Percentiles rank a stretch among this genome's conserved stretches.
These are phyloP conservation scores for Zygosaccharomyces siamensis DNA, from an alignment of 805 yeast genomes.

Conservation along the genomic window DNA sequence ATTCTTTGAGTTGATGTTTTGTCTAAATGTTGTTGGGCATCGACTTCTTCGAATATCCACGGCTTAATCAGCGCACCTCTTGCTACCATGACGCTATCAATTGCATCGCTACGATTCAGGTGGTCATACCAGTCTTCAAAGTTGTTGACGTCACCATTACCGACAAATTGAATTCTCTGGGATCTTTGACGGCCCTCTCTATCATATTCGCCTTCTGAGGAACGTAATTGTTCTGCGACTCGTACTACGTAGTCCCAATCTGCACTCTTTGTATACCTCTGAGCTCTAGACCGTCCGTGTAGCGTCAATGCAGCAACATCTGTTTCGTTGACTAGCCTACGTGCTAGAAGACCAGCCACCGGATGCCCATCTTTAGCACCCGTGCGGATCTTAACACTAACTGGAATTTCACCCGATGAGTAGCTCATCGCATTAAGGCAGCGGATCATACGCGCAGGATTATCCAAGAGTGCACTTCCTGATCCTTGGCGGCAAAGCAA, in stretches of 20 bases:
- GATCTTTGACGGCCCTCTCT: slow-evolving; percentile 59
- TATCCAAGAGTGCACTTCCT: slow-evolving; percentile 89
- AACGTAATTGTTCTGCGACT: slow-evolving; percentile 64
- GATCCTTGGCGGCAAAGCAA: slow-evolving; percentile 90
- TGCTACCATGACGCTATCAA: slow-evolving; percentile 95
- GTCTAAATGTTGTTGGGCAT: slow-evolving; percentile 82
- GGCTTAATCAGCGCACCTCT: slow-evolving; percentile 97
- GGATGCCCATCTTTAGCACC: slow-evolving; percentile 84
- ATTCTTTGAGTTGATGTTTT: slow-evolving; percentile 87
- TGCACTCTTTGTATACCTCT: slow-evolving; percentile 84
- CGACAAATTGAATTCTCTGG: slow-evolving; percentile 74
- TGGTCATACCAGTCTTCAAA: slow-evolving; percentile 85
- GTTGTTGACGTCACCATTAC: slow-evolving; percentile 90
- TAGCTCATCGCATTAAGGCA: slow-evolving; percentile 85
- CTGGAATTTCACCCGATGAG: slow-evolving; percentile 83
- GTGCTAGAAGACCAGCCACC: slow-evolving; percentile 75
- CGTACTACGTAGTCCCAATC: slow-evolving; percentile 86
- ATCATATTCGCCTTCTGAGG: slow-evolving; percentile 46
- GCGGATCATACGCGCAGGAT: slow-evolving; percentile 73
- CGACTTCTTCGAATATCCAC: slow-evolving; percentile 96
- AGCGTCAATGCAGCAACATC: slow-evolving; percentile 87
- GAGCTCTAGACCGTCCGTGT: slow-evolving; percentile 96
- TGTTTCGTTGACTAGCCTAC: slow-evolving; percentile 66
- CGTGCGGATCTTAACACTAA: slow-evolving; percentile 86
- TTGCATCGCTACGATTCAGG: slow-evolving; percentile 48